Evolutionary conservation across 257 asterid genomes (phyloP).

Genomic region (Solanum chilense): DNA sequence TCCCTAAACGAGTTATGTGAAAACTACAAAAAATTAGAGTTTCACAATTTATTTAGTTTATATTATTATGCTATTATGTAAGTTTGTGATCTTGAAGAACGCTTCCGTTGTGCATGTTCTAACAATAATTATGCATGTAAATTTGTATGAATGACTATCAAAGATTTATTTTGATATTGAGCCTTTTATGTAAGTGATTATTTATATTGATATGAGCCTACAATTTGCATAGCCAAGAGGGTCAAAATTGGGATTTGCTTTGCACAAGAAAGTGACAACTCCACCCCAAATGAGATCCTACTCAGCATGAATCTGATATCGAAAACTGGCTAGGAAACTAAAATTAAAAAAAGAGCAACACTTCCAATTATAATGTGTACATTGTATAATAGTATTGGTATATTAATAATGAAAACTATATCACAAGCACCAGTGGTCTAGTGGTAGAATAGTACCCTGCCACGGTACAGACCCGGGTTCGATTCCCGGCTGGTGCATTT

Average conservation of each 20-base stretch:
- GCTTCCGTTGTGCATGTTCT: too few relatives aligned
- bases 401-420: rapidly evolving
- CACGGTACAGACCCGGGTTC: conserved; percentile 91
- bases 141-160: too few relatives aligned
- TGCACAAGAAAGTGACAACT: too few relatives aligned
- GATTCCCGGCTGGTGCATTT: conserved; percentile 75
- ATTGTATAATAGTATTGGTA: rapidly evolving
- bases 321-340: too few relatives aligned
- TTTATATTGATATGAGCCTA: neutral
- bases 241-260: neutral
- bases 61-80: too few relatives aligned
- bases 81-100: too few relatives aligned
- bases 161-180: neutral
- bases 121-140: neutral
- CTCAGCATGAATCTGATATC: too few relatives aligned
- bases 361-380: neutral
- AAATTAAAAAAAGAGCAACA: neutral
- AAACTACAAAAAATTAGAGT: too few relatives aligned
- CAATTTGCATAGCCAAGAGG: neutral
- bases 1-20: too few relatives aligned
- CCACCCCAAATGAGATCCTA: too few relatives aligned
- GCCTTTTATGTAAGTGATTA: neutral
- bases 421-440: conserved; percentile 69
- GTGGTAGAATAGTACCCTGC: conserved; percentile 91
- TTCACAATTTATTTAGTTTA: too few relatives aligned